Base-by-base conservation (phyloP, 495 filamentous ascomycete genomes). In the Astrothelium subdiscretum region DNA sequence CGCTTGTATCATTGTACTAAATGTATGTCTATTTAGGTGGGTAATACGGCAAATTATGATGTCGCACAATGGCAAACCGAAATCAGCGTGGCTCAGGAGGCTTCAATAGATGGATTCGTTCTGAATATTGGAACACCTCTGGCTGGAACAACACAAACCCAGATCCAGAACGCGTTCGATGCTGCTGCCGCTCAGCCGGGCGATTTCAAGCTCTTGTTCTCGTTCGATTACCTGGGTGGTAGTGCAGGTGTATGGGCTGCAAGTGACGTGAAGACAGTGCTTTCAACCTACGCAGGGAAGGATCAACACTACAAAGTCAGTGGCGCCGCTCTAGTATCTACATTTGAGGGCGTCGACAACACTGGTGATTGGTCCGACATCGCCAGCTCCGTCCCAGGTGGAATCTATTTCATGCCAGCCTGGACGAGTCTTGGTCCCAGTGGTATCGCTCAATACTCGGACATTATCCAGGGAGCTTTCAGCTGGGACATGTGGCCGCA, bases 401-500 rank as follows among this genome's bases (percentile, higher is more conserved):
- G 71, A 26, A 76, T 80, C 35, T 85, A 82, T 65, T 81, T 89
- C 59, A 75, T 89, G 2, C 87, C 83, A 0, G 80, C 83, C 58
- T 90, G 83, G 82, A 77, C 84, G 3, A 61, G 58, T 52, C 31
- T 58, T 12, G 71, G 68, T 2, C 79, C 84, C 2, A 62, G 70
- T 8, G 80, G 78, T 1, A 75, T 83, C 26, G 71, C 71, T 2
- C 59, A 66, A 58, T 71, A 79, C 64, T 66, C 77, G n/a, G 65
- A 74, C 52, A 71, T 74, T 18, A 79, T 87, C 12, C 81, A 87
- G 68, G 86, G 87, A 26, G 76, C 80, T 22, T 87, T 86, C 62
- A 83, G 78, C 40, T 91, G 89, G 87, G 83, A 84, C 65, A 86
- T 87, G 2, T 92, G 89, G 89, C 86, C 87, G 0, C 74, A 80